These are phyloP conservation scores for Pestalotiopsis sp. DNA, from an alignment of 2,329 filamentous ascomycete genomes.

Conservation along the genomic window DNA sequence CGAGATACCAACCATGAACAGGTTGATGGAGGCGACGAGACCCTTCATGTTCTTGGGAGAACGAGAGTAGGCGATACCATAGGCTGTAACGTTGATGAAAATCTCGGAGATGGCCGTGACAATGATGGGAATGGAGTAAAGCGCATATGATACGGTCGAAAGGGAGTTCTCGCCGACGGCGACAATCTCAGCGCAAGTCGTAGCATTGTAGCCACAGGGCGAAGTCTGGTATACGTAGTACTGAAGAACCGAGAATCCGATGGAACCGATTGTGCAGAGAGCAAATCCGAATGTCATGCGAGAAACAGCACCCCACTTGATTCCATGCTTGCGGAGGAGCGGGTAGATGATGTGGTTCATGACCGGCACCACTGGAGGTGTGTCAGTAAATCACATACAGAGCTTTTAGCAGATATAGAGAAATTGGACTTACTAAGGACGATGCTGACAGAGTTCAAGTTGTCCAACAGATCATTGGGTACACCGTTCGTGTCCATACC, in stretches of 20 bases:
- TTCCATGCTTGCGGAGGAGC: conserved; percentile 36
- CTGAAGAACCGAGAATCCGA: conserved; percentile 30
- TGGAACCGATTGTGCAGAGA: conserved; percentile 42
- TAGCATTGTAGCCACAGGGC: conserved; percentile 31
- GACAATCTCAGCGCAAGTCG: conserved; percentile 30
- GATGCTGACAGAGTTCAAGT: conserved; percentile 46
- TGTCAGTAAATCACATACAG: not conserved
- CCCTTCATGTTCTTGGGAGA: conserved; percentile 81
- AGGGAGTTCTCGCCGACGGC: conserved; percentile 25
- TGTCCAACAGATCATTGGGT: conserved; percentile 46
- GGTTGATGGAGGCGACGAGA: conserved; percentile 70
- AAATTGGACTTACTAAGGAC: conserved; percentile 32
- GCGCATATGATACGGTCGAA: conserved; percentile 28
- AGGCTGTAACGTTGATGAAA: conserved; percentile 60
- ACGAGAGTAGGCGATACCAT: conserved; percentile 79
- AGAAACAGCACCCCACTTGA: conserved; percentile 44
- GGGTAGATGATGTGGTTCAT: conserved; percentile 47
- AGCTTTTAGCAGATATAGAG: not conserved
- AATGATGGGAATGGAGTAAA: conserved; percentile 47
- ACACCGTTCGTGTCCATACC: conserved; percentile 44
- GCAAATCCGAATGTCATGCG: conserved; percentile 49
- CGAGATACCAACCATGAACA: conserved; percentile 73
- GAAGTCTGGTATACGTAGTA: conserved; percentile 33
- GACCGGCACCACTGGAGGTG: conserved; percentile 35
- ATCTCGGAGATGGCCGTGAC: conserved; percentile 56